Conservation (phyloP, 768 basidiomycete genomes). For the Tylopilus rubrobrunneus region DNA sequence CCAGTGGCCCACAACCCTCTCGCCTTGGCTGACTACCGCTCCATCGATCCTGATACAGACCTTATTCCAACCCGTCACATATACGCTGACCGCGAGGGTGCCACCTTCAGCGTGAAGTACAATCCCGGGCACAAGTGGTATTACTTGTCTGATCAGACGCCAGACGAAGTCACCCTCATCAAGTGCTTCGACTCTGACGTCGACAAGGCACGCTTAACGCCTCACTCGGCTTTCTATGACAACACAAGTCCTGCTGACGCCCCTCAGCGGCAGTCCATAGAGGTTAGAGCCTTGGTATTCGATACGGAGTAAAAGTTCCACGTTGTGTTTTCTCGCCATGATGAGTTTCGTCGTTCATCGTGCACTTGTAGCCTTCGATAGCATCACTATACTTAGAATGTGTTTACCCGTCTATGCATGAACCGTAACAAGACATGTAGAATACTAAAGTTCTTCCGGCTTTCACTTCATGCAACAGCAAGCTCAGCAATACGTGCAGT, state of each 20-base stretch:
- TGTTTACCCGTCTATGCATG: background rate
- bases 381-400: background rate
- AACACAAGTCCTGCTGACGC: slow-evolving; percentile 31
- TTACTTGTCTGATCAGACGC: slow-evolving; percentile 36
- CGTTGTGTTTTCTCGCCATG: background rate
- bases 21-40: slow-evolving; percentile 39
- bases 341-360: background rate
- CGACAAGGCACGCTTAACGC: slow-evolving; percentile 38
- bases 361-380: background rate
- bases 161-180: slow-evolving; percentile 41
- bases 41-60: slow-evolving; percentile 33
- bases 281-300: slow-evolving; percentile 42
- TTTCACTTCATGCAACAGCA: slow-evolving; percentile 11
- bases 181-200: slow-evolving; percentile 44
- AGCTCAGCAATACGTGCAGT: slow-evolving; percentile 6
- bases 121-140: slow-evolving; percentile 38
- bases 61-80: slow-evolving; percentile 37
- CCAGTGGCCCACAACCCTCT: slow-evolving; percentile 39
- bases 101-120: slow-evolving; percentile 34
- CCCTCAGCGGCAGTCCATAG: slow-evolving; percentile 41
- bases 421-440: background rate
- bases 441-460: background rate
- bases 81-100: slow-evolving; percentile 33
- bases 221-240: slow-evolving; percentile 42
- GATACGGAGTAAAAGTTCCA: slow-evolving; percentile 29